Evolutionary conservation across 2,329 filamentous ascomycete genomes (phyloP).

Genomic region (Pseudogymnoascus sp.): DNA sequence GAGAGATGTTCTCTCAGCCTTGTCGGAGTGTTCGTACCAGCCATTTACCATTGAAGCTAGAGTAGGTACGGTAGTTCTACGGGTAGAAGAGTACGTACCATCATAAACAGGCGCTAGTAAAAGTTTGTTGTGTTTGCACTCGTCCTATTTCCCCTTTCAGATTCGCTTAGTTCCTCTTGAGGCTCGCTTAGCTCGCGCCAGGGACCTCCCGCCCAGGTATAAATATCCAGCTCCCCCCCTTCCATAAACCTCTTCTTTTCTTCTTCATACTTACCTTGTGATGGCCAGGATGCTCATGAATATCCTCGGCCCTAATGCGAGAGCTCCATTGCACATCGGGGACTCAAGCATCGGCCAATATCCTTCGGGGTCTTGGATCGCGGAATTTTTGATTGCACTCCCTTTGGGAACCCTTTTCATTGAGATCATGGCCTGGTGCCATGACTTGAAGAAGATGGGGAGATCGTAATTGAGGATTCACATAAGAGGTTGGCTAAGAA

Average conservation of each 20-base stretch:
- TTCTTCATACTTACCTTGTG: constrained; percentile 21
- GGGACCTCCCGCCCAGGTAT: not conserved
- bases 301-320: constrained; percentile 33
- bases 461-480: not conserved
- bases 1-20: constrained; percentile 4
- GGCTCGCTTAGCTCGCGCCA: not conserved
- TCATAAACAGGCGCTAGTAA: not conserved
- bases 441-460: constrained; percentile 17
- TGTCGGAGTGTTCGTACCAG: not conserved
- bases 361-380: constrained; percentile 41
- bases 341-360: constrained; percentile 41
- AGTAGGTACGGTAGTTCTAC: not conserved
- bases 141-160: not conserved
- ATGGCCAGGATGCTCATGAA: constrained; percentile 13
- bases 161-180: not conserved
- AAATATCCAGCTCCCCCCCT: constrained; percentile 5
- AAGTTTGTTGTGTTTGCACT: constrained; percentile 8
- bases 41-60: not conserved
- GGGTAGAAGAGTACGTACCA: not conserved
- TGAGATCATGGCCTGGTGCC: constrained; percentile 13
- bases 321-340: constrained; percentile 47
- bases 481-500: too few relatives aligned
- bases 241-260: constrained; percentile 11
- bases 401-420: constrained; percentile 20
- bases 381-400: constrained; percentile 43